Conservation (phyloP, 139 green algal genomes). For the Choricystis sp. region DNA sequence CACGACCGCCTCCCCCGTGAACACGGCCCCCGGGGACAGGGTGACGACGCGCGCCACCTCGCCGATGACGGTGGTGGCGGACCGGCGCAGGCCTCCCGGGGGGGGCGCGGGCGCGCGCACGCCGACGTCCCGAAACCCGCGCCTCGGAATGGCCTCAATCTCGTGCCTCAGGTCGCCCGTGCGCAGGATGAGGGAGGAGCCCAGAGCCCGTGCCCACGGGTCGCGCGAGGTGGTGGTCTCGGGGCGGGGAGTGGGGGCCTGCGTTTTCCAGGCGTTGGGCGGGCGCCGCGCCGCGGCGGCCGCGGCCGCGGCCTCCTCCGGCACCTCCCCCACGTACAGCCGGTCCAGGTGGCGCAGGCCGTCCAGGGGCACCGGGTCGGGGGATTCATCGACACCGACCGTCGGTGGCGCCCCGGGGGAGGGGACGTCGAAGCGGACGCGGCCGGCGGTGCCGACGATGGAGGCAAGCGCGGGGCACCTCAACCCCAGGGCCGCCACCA, state of each 20-base stretch:
- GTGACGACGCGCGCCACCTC: neutral
- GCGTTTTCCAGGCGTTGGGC: too few relatives aligned
- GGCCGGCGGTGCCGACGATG: neutral
- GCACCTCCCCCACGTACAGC: neutral
- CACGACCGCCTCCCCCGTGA: neutral
- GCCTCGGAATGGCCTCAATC: neutral
- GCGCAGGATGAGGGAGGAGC: neutral
- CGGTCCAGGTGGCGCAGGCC: neutral
- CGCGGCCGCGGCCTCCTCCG: too few relatives aligned
- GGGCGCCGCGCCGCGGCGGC: too few relatives aligned
- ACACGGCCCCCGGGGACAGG: neutral
- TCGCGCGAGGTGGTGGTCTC: too few relatives aligned
- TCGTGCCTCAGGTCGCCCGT: neutral
- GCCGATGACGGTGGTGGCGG: neutral
- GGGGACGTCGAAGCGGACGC: neutral
- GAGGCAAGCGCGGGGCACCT: neutral
- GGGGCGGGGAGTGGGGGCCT: too few relatives aligned
- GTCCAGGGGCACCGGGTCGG: neutral
- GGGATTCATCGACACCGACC: neutral
- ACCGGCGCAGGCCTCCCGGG: neutral
- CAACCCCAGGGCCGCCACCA: conserved; percentile 5
- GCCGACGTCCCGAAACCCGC: neutral
- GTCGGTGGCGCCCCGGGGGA: neutral
- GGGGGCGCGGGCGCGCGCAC: too few relatives aligned
- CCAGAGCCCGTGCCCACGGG: too few relatives aligned